Conservation (phyloP, 148 eudicot genomes). For the Rhododendron kiyosumense region DNA sequence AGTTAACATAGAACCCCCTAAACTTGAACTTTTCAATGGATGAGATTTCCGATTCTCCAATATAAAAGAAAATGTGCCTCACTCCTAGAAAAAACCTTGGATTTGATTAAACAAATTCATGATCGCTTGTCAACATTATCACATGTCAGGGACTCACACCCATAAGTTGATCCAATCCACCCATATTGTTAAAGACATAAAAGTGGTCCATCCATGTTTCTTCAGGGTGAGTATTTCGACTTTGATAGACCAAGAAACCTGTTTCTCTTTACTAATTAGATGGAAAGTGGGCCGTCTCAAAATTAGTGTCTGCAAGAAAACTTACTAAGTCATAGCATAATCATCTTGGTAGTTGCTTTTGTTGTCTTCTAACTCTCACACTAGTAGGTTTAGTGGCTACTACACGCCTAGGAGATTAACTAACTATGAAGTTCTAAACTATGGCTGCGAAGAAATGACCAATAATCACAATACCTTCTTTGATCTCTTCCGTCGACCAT, state of each 20-base stretch:
- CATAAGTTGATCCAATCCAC: neutral
- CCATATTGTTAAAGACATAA: neutral
- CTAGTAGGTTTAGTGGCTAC: neutral
- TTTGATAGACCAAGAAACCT: neutral
- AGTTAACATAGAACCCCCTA: neutral
- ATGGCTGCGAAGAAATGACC: neutral
- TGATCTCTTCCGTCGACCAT: constrained; percentile 41
- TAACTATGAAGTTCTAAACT: neutral
- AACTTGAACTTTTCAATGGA: neutral
- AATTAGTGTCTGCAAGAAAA: neutral
- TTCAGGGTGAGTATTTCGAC: neutral
- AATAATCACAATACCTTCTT: constrained; percentile 46
- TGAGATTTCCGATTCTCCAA: neutral
- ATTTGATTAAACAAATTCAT: neutral
- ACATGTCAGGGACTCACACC: neutral
- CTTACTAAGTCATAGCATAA: neutral
- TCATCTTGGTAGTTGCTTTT: neutral
- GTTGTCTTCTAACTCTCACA: neutral
- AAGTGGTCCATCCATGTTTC: too few species aligned
- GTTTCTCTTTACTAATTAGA: neutral
- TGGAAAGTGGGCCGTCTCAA: neutral
- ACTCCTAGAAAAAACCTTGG: neutral
- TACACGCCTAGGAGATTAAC: neutral
- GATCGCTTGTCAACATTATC: neutral
- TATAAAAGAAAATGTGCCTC: neutral